Conservation (phyloP, 2,329 filamentous ascomycete genomes). For the Reticulascus tulasneorum region DNA sequence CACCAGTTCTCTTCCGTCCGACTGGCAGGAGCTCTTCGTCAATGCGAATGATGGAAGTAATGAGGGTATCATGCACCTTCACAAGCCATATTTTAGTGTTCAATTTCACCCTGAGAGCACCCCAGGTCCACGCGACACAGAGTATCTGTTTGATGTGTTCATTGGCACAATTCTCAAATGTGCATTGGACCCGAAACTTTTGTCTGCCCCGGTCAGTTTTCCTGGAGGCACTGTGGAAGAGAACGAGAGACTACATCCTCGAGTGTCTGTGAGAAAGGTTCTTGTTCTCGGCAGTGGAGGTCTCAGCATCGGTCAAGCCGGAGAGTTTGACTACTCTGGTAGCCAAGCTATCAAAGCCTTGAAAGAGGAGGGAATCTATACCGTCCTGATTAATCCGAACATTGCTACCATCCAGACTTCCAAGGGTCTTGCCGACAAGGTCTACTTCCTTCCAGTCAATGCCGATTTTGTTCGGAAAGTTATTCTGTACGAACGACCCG, state of each 20-base stretch:
- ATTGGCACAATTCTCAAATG: slow-evolving; percentile 77
- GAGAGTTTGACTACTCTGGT: slow-evolving; percentile 98
- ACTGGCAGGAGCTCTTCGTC: slow-evolving; percentile 92
- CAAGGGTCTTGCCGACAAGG: slow-evolving; percentile 95
- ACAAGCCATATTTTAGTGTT: slow-evolving; percentile 94
- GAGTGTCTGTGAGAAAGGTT: slow-evolving; percentile 87
- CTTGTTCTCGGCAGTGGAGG: slow-evolving; percentile 91
- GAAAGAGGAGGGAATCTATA: slow-evolving; percentile 97
- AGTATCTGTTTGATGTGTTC: slow-evolving; percentile 96
- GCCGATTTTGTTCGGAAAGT: slow-evolving; percentile 97
- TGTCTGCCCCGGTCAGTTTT: slow-evolving; percentile 75
- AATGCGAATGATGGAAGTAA: slow-evolving; percentile 98
- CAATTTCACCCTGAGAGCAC: slow-evolving; percentile 99
- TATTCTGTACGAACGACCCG: slow-evolving; percentile 88
- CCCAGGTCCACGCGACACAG: slow-evolving; percentile 89
- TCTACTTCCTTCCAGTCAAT: slow-evolving; percentile 96
- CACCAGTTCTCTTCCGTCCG: slow-evolving; percentile 65
- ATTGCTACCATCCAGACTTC: slow-evolving; percentile 99
- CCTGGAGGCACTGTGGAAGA: slow-evolving; percentile 79
- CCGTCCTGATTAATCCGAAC: slow-evolving; percentile 96
- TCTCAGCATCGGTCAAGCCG: slow-evolving; percentile 94
- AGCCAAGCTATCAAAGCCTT: slow-evolving; percentile 97
- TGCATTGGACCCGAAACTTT: slow-evolving; percentile 60
- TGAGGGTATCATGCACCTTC: slow-evolving; percentile 88
- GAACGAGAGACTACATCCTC: slow-evolving; percentile 71